Base-by-base conservation (phyloP, 192 early-diverging fungal species). In the Backusella luteola region DNA sequence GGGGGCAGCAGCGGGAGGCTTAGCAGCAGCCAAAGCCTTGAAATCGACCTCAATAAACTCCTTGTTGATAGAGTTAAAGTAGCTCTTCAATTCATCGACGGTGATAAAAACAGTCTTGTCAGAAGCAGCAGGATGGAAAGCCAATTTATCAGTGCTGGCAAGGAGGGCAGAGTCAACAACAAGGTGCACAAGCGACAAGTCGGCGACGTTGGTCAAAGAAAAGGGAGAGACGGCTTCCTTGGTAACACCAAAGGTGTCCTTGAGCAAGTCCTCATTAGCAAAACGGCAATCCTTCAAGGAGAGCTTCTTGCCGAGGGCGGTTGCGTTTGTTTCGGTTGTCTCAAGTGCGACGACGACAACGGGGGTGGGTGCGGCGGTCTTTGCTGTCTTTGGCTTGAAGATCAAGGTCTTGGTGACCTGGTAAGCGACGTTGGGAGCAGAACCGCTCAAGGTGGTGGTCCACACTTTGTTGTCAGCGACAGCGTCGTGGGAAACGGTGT, bases 151-250 rank as follows among this genome's bases (percentile, higher is more conserved):
- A 36, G 83, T 78, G 49, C 79, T 77, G 29, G 83, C 39, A 66
- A 92, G 76, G 71, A 96, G 81, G 72, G 84, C 84, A 84, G 87
- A 77, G 75, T 96, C 95, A 38, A 96, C 84, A 34, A 95, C 90
- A 35, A 95, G 79, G n/a, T 85, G 87, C 63, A 96, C 85, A 41
- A 87, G 76, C 36, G 87, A 79, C 41, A 91, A 83, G 81, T 90
- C 84, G 35, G 84, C 73, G 23, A 94, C 88, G 73, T 91, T 87
- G 32, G 81, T 83, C 73, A 95, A 79, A 14, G 89, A 85, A 83
- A 95, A 95, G 23, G 94, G 94, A 75, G 94, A 93, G 9, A 92
- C 93, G 91, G 76, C 70, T 19, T 89, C 86, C 79, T 89, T 92
- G 52, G 83, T 81, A 21, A 66, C 67, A 32, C 39, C 67, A 73